Percentiles rank a stretch among this genome's conserved stretches.
Evolutionary conservation across 306 rosid genomes (phyloP).

Genomic region (Alnus glutinosa): DNA sequence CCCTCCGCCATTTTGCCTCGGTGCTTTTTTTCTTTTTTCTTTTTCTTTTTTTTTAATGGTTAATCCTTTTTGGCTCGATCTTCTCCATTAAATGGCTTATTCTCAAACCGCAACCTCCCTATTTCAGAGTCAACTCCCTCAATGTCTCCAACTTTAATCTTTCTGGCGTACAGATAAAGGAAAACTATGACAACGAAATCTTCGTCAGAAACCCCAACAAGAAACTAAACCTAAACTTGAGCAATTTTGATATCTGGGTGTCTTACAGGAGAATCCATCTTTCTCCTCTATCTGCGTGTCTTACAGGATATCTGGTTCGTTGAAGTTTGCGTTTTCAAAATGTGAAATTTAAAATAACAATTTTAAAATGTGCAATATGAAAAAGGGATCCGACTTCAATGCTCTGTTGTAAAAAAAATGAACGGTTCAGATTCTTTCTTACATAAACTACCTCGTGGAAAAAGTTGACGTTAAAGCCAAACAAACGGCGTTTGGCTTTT

Average conservation of each 20-base stretch:
- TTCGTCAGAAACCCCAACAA: constrained; percentile 38
- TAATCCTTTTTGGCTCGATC: constrained; percentile 3
- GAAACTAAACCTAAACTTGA: constrained; percentile 12
- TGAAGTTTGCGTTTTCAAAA: too few species aligned
- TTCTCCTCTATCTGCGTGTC: not conserved
- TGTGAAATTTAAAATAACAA: too few species aligned
- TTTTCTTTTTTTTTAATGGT: not conserved
- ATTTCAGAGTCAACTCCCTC: constrained; percentile 25
- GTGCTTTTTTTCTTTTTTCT: not conserved
- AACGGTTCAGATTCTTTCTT: too few species aligned
- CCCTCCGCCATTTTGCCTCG: not conserved
- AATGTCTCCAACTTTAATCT: constrained; percentile 33
- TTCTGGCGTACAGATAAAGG: constrained; percentile 14
- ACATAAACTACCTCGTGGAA: too few species aligned
- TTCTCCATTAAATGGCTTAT: constrained; percentile 36
- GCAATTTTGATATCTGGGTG: not conserved
- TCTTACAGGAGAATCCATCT: not conserved
- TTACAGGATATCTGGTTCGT: too few species aligned
- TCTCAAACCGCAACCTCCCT: constrained; percentile 26
- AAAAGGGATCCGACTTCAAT: too few species aligned
- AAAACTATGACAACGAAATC: constrained; percentile 21
- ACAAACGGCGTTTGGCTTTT: too few species aligned
- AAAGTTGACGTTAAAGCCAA: too few species aligned
- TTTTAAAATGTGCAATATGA: too few species aligned
- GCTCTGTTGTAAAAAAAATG: too few species aligned